Evolutionary conservation across 805 yeast species (phyloP).

Genomic region (Sungouiella thailandica): DNA sequence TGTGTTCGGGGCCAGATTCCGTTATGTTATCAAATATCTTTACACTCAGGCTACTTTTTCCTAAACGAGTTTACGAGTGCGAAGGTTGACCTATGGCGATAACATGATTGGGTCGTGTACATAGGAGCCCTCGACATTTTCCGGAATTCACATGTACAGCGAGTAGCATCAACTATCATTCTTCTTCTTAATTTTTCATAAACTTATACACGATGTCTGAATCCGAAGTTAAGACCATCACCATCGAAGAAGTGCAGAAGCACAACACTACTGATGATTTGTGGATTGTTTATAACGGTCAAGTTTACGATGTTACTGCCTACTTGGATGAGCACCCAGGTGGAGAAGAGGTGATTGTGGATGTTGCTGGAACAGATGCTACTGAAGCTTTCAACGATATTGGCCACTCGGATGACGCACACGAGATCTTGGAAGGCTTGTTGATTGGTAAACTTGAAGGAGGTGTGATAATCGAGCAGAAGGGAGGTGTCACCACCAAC

Average conservation of each 20-base stretch:
- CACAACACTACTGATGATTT: constrained; percentile 38
- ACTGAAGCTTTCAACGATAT: constrained; percentile 70
- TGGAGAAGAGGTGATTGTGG: constrained; percentile 76
- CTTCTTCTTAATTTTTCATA: not conserved
- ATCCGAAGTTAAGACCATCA: constrained; percentile 39
- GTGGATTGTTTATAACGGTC: constrained; percentile 43
- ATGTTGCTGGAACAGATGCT: constrained; percentile 79
- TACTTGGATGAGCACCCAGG: constrained; percentile 62
- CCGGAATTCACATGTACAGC: constrained; percentile 1
- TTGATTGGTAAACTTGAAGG: constrained; percentile 78
- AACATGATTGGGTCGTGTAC: constrained; percentile 15
- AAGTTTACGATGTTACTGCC: constrained; percentile 35
- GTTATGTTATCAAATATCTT: no score
- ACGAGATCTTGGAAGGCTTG: constrained; percentile 63
- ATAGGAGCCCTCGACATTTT: constrained; percentile 1
- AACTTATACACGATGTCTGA: constrained; percentile 10
- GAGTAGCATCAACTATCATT: not conserved
- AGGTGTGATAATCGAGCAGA: constrained; percentile 33
- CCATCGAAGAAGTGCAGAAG: constrained; percentile 46
- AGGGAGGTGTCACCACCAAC: constrained; percentile 9
- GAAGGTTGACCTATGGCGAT: constrained; percentile 4
- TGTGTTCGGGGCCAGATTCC: no score
- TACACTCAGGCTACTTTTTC: no score
- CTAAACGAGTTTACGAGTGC: constrained; percentile 3
- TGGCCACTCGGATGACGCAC: constrained; percentile 97